Evolutionary conservation across 352 stramenopile species (phyloP).

Genomic region (Pythium rishiriense): DNA sequence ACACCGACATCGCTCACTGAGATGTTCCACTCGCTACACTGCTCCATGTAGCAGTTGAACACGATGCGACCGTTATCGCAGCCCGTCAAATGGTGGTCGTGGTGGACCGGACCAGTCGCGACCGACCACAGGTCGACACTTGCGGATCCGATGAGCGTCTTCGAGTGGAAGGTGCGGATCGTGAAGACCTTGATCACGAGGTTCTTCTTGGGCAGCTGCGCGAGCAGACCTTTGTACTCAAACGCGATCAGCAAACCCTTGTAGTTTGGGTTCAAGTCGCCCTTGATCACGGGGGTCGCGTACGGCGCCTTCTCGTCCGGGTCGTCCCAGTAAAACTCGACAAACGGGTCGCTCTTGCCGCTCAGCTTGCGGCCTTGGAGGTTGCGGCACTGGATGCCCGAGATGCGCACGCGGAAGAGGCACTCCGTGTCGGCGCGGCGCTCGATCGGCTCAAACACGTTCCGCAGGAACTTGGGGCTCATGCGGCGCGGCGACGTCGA

Average conservation of each 20-base stretch:
- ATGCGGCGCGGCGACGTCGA: slow-evolving; percentile 38
- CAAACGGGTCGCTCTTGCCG: slow-evolving; percentile 85
- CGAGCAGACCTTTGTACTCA: slow-evolving; percentile 78
- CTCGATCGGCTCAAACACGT: slow-evolving; percentile 69
- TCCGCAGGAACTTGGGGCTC: slow-evolving; percentile 66
- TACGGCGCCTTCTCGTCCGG: slow-evolving; percentile 67
- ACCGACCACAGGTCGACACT: slow-evolving; percentile 83
- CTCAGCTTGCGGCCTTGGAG: slow-evolving; percentile 76
- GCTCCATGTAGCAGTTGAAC: slow-evolving; percentile 92
- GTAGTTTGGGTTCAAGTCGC: slow-evolving; percentile 87
- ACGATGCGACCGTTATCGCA: slow-evolving; percentile 88
- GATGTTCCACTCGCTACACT: slow-evolving; percentile 90
- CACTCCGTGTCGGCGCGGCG: slow-evolving; percentile 61
- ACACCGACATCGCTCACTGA: slow-evolving; percentile 85
- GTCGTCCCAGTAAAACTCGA: slow-evolving; percentile 89
- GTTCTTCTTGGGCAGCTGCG: slow-evolving; percentile 53
- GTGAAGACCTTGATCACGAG: slow-evolving; percentile 83
- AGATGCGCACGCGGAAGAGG: slow-evolving; percentile 84
- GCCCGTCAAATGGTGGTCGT: slow-evolving; percentile 84
- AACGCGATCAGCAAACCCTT: slow-evolving; percentile 86
- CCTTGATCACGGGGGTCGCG: slow-evolving; percentile 81
- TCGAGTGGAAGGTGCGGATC: slow-evolving; percentile 76
- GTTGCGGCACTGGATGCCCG: slow-evolving; percentile 88
- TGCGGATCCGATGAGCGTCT: slow-evolving; percentile 73
- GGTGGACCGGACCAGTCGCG: slow-evolving; percentile 82